Base-by-base conservation (phyloP, 2,329 filamentous ascomycete genomes). In the Xylariaceae sp. region DNA sequence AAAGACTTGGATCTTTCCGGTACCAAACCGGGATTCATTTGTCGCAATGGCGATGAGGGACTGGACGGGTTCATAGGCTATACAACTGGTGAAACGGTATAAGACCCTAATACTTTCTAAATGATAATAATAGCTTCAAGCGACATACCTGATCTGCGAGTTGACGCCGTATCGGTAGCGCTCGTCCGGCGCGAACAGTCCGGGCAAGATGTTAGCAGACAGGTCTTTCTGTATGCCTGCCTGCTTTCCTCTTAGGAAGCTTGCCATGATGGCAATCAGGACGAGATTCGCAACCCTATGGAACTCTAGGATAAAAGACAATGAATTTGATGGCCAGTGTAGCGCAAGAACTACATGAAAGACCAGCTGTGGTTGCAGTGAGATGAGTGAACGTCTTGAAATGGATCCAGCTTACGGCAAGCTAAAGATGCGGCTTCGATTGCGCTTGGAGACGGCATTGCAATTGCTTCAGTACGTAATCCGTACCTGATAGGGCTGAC, bases 31-130 rank as follows among this genome's bases (percentile, higher is more conserved):
- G 65, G 88, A 91, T 75, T 95, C 89, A 72, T 86, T 89, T 48
- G 94, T 99, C 61, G 92, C 94, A 64, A 97, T 85, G 48, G 94
- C 94, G 55, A 99, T 82, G 59, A 99, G 85, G 34, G 92, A 96
- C 73, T 99, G 94, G 10, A 97, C 82, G 1, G 94, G 92, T 66
- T 97, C 92, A 77, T 96, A 97, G 61, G 92, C 89, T 65, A 97
- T 78, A 64, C 88, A 89, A 68, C 90, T 91, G 68, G 82, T 15
- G 8, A 41, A 11, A 55, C 18, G 11, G 7, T 11, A 37, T 23
- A 45, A 57, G 41, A 62, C 58, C 48, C 48, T 34, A 37, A 51
- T 9, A 47, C 13, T 1, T 15, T n/a, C 7, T 35, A 3, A n/a
- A 18, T 18, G 13, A 18, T 49, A 48, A 30, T 7, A 34, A 2